Evolutionary conservation across 306 rosid species (phyloP).

Genomic region (Medicago truncatula): DNA sequence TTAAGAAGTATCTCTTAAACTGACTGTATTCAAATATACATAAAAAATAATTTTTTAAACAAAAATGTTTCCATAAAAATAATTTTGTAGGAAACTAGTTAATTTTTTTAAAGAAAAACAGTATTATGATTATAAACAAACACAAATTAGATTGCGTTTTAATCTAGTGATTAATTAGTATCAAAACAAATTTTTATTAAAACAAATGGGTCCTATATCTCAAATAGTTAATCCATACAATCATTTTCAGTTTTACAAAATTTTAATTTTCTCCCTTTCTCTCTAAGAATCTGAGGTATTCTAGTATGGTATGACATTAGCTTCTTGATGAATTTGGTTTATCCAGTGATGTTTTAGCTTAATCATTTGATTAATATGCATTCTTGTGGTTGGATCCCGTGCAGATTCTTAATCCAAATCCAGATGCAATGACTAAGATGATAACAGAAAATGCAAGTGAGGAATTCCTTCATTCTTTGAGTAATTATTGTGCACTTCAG

Average conservation of each 20-base stretch:
- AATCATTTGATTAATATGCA: constrained; percentile 24
- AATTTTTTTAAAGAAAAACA: background rate
- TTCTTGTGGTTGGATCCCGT: constrained; percentile 40
- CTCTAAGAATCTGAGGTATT: background rate
- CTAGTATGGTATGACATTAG: background rate
- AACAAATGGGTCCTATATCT: background rate
- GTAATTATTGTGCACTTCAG: constrained; percentile 99
- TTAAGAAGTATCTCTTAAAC: no score
- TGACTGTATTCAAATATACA: no score
- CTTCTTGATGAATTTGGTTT: constrained; percentile 33
- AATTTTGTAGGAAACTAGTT: background rate
- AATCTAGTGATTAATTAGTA: background rate
- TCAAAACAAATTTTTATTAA: background rate
- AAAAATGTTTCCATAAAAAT: no score
- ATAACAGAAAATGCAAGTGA: constrained; percentile 99
- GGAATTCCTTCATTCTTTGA: constrained; percentile 84
- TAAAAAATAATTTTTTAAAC: no score
- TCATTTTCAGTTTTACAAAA: background rate
- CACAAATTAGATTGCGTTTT: background rate
- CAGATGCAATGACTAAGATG: constrained; percentile 98
- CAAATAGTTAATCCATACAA: background rate
- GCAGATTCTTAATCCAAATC: constrained; percentile 99
- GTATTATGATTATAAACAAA: background rate
- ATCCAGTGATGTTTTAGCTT: constrained; percentile 23
- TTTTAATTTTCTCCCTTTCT: background rate